Base-by-base conservation (phyloP, 495 filamentous ascomycete species). In the Neurospora sp. region DNA sequence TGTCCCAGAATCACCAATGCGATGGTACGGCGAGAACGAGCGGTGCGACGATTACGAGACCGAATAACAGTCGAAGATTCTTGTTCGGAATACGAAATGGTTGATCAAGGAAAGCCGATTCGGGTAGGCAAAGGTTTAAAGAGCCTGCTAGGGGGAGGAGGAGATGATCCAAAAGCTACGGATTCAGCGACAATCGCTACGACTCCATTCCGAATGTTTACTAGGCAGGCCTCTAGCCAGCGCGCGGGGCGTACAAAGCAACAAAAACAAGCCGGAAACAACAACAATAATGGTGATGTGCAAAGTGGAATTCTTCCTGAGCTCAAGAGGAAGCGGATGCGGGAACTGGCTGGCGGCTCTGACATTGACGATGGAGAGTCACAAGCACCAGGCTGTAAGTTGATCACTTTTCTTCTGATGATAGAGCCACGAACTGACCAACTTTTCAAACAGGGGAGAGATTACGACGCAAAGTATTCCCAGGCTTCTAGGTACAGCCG, bases 1-100 rank as follows among this genome's bases (percentile, higher is more conserved):
- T 91, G 89, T 70, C 89, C 93, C 1, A 83, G 84, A 2, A 87
- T 96, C 40, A 96, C 93, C n/a, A 95, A 95, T 77, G 85, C 86
- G 27, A 94, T 96, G 89, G 92, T 96, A 7, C 86, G 91, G 12
- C 87, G 90, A 37, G 93, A 97, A 80, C 85, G 89, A 9, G 85
- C 85, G 10, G 78, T 88, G 7, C 82, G 88, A 62, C 79, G 82
- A 40, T 76, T 89, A 20, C 76, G 81, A 4, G 78, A 79, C 3
- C 75, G 74, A 5, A 70, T 79, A 9, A 77, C 74, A 2, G 72
- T 76, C 2, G 75, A 81, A 2, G 75, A 77, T 5, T 71, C 59
- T 14, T 23, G 23, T 42, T 18, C 54, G 54, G 69, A 71, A 48
- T 71, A 75, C 70, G 31, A 54, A 18, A 69, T 37, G 18, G 27